Evolutionary conservation across 148 eudicot species (phyloP).

Genomic region (Tetragonia tetragonoides): DNA sequence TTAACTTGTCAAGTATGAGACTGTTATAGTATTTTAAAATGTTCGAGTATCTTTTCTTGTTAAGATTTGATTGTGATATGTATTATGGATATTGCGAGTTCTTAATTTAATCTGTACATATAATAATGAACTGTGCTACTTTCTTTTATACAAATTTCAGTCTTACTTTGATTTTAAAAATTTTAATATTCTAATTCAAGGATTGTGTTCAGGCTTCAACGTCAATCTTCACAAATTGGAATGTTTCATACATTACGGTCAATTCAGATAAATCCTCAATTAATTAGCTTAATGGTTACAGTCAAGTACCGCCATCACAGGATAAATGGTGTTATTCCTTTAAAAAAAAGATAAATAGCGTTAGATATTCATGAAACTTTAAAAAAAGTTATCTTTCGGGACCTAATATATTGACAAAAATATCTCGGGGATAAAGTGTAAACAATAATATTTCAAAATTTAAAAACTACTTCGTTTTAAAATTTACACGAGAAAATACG

Average conservation of each 20-base stretch:
- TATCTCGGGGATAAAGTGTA: too few relatives aligned
- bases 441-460: too few relatives aligned
- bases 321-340: neutral
- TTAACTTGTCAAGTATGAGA: neutral
- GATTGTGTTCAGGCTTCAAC: neutral
- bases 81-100: neutral
- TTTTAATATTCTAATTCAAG: neutral
- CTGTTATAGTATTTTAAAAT: neutral
- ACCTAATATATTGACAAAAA: too few relatives aligned
- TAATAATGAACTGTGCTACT: too few relatives aligned
- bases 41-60: neutral
- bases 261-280: neutral
- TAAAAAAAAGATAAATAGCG: too few relatives aligned
- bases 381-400: too few relatives aligned
- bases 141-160: neutral
- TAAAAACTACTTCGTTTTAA: too few relatives aligned
- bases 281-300: neutral
- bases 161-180: neutral
- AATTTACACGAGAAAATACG: too few relatives aligned
- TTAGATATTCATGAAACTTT: too few relatives aligned
- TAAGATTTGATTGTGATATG: neutral
- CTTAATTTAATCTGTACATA: neutral
- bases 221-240: neutral
- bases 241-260: neutral
- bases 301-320: neutral